These are phyloP conservation scores for Phalaenopsis hybrid DNA, from an alignment of 116 monocot genomes.

Conservation along the genomic window DNA sequence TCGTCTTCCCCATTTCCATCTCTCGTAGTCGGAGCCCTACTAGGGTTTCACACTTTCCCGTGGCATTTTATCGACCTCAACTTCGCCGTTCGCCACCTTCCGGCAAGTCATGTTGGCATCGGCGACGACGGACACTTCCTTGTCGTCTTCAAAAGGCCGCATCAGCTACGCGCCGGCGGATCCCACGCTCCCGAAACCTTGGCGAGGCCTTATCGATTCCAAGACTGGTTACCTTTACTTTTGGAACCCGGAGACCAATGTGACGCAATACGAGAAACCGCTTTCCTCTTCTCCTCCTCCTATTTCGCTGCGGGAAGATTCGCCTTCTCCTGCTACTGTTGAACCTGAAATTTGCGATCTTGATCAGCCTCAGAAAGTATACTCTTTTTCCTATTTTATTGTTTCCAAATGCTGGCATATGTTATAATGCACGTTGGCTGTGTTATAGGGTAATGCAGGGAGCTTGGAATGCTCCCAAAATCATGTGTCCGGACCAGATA, in stretches of 20 bases:
- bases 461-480: slow-evolving; percentile 1
- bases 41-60: background rate
- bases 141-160: slow-evolving; percentile 16
- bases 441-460: background rate
- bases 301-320: slow-evolving; percentile 7
- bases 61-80: background rate
- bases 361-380: background rate
- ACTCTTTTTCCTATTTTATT: background rate
- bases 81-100: background rate
- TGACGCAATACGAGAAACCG: slow-evolving; percentile 36
- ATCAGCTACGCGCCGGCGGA: slow-evolving; percentile 49
- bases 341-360: background rate
- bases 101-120: slow-evolving; percentile 7
- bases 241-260: slow-evolving; percentile 72
- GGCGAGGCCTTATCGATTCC: slow-evolving; percentile 56
- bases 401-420: background rate
- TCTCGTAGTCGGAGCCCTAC: background rate
- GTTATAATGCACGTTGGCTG: background rate
- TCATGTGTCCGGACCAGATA: background rate
- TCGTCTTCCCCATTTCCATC: background rate
- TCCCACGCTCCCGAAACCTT: slow-evolving; percentile 60
- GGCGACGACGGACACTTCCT: background rate
- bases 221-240: slow-evolving; percentile 52
- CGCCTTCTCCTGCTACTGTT: background rate
- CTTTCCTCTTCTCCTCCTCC: slow-evolving; percentile 11